Evolutionary conservation across 257 asterid genomes (phyloP), one percentile per base, ranked within the genome.

Genomic region (Thymus mandschuricus): DNA sequence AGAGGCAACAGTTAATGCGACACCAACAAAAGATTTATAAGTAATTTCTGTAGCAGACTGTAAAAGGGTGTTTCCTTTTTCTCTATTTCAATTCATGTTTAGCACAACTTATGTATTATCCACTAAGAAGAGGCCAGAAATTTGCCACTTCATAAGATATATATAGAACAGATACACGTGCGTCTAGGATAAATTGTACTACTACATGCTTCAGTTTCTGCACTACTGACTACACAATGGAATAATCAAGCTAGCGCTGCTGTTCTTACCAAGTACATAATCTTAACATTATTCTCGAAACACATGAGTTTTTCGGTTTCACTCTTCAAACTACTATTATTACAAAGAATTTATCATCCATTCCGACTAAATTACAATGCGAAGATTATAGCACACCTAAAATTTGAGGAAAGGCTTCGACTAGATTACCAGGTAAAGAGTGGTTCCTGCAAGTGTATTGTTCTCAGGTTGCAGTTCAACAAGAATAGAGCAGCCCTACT

Each of bases 1-100:
- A 82, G 99, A 82, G 91, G 88, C 60, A 50, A 76, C 79, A 73
- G 76, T 78, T 87, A 69, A 71, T 50, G 63, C 54, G 70, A 66
- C 77, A 5, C 10, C 4, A 60, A 70, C 34, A 29, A 52, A 33
- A 10, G 10, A 57, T 60, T 59, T 63, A 71, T 71, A 64, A 62
- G 62, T 72, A 60, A 51, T 75, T 75, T 75, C 76, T 60, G 82
- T 79, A 74, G 74, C 72, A 60, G 66, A 71, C 69, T 80, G 86
- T 82, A 82, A 74, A 62, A 78, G 77, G 61, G 64, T 74, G 70
- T 35, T 70, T 66, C 59, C 8, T 54, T 56, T 62, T 64, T n/a
- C 34, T 41, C 55, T 31, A 10, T 72, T 72, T 58, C 29, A 29
- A 51, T 64, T 73, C 60, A 29, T 54, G 77, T 64, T 41, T 55